Percentiles rank a stretch among this genome's conserved stretches.
Evolutionary conservation across 805 yeast genomes (phyloP).

Genomic region (Starmerella cellae): DNA sequence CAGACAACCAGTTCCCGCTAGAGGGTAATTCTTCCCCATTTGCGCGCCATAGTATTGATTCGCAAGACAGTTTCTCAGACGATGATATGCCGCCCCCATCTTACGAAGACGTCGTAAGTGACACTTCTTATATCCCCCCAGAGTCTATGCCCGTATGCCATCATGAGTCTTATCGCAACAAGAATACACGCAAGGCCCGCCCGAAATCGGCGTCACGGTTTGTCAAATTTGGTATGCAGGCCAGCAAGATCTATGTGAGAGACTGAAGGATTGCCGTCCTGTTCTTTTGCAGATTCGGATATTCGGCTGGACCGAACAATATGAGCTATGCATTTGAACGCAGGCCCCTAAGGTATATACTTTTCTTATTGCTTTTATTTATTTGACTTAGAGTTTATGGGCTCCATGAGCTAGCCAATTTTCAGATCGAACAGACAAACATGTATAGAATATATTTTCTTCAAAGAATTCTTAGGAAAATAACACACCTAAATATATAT

Average conservation of each 20-base stretch:
- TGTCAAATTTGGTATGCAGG: slow-evolving; percentile 33
- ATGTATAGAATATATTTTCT: too few species aligned
- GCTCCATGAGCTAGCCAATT: too few species aligned
- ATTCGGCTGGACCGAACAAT: slow-evolving; percentile 1
- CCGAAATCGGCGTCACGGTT: slow-evolving; percentile 3
- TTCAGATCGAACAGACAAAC: too few species aligned
- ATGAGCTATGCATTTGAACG: too few species aligned
- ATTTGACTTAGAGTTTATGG: too few species aligned
- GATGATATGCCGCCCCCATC: slow-evolving; percentile 10
- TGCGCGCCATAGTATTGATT: slow-evolving; percentile 4
- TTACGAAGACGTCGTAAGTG: slow-evolving; percentile 16
- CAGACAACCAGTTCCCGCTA: neutral
- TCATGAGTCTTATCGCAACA: slow-evolving; percentile 7
- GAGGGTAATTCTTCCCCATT: neutral
- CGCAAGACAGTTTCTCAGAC: neutral
- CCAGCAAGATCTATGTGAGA: slow-evolving; percentile 27
- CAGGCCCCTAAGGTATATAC: too few species aligned
- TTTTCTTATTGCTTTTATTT: too few species aligned
- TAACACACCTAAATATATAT: neutral
- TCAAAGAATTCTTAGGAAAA: too few species aligned
- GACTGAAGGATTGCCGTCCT: slow-evolving; percentile 3
- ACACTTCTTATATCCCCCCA: slow-evolving; percentile 2
- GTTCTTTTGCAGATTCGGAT: neutral
- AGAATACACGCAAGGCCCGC: neutral
- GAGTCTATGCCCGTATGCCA: slow-evolving; percentile 1